Conservation (phyloP, 495 filamentous ascomycete genomes). For the Neurospora sp. region DNA sequence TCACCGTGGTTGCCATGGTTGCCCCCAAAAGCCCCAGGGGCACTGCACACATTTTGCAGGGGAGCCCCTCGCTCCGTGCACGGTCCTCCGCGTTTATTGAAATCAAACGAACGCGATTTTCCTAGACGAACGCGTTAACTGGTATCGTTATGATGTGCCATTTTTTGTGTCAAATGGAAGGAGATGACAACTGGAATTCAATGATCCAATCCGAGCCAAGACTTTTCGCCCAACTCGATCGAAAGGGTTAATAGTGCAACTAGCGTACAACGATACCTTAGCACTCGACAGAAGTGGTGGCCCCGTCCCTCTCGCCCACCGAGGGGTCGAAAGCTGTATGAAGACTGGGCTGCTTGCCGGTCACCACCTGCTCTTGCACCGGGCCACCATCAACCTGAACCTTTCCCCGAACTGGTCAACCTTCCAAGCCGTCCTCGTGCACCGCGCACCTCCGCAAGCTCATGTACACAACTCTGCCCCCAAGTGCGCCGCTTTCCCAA, state of each 20-base stretch:
- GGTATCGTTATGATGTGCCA: not conserved
- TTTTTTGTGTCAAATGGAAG: not conserved
- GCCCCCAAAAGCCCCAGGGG: not conserved
- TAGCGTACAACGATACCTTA: not conserved
- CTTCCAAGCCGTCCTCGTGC: slow-evolving; percentile 3
- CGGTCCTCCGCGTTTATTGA: not conserved
- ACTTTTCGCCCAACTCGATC: not conserved
- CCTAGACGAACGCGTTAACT: not conserved
- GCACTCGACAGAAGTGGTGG: not conserved
- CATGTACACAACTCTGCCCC: slow-evolving; percentile 6
- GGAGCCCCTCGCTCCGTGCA: not conserved
- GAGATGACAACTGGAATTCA: not conserved
- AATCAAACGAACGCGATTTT: not conserved
- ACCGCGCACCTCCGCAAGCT: not conserved
- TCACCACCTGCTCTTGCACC: slow-evolving; percentile 16
- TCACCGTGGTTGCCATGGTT: not conserved
- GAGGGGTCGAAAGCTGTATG: slow-evolving; percentile 16
- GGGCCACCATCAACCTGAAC: slow-evolving; percentile 11
- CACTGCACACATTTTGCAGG: not conserved
- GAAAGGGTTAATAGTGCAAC: not conserved
- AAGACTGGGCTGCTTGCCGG: slow-evolving; percentile 16
- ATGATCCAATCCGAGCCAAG: not conserved
- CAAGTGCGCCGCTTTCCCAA: not conserved
- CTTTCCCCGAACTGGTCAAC: not conserved
- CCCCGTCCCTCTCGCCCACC: not conserved